A percentile compares a stretch with the other conserved stretches of the same genome.
phyloP scores from a whole-genome alignment of 768 basidiomycete species.

The Lactarius hengduanensis region DNA sequence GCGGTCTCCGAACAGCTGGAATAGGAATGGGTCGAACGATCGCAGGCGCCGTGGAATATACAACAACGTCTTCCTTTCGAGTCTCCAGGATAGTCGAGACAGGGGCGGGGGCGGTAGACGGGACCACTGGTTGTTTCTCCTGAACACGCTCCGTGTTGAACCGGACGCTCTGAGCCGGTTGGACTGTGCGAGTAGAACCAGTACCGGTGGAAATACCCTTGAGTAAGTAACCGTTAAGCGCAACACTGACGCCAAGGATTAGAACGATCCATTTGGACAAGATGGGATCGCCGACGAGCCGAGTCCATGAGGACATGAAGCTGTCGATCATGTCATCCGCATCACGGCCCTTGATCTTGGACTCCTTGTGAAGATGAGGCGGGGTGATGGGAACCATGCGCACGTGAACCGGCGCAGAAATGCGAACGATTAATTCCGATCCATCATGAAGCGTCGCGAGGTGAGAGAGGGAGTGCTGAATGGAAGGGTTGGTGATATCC shows the following conservation, averaged over 20 bases:
- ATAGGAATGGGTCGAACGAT: conserved; percentile 31
- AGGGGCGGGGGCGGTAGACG: conserved; percentile 15
- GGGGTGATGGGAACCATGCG: conserved; percentile 41
- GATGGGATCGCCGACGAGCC: conserved; percentile 90
- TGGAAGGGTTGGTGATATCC: conserved; percentile 62
- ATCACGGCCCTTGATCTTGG: conserved; percentile 13
- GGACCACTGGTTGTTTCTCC: conserved; percentile 15
- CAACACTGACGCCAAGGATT: conserved; percentile 78
- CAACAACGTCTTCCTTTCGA: conserved; percentile 3
- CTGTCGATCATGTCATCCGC: conserved; percentile 64
- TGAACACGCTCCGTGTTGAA: conserved; percentile 25
- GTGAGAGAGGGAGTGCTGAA: conserved; percentile 46
- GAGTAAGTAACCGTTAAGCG: conserved; percentile 89
- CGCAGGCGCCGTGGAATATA: conserved; percentile 22
- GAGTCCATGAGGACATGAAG: conserved; percentile 90
- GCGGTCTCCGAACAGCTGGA: conserved; percentile 21
- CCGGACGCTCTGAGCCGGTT: conserved; percentile 29
- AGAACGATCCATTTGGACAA: conserved; percentile 94
- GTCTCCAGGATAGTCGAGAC: background rate
- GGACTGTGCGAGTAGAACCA: conserved; percentile 33
- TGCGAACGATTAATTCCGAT: conserved; percentile 53
- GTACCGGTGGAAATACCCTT: conserved; percentile 72
- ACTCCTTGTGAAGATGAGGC: conserved; percentile 28
- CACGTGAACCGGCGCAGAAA: conserved; percentile 60
- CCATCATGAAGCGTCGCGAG: conserved; percentile 36